Percentiles rank a stretch among this genome's conserved stretches.
phyloP scores from a whole-genome alignment of 306 rosid genomes.

The Oxytropis ochrocephala region DNA sequence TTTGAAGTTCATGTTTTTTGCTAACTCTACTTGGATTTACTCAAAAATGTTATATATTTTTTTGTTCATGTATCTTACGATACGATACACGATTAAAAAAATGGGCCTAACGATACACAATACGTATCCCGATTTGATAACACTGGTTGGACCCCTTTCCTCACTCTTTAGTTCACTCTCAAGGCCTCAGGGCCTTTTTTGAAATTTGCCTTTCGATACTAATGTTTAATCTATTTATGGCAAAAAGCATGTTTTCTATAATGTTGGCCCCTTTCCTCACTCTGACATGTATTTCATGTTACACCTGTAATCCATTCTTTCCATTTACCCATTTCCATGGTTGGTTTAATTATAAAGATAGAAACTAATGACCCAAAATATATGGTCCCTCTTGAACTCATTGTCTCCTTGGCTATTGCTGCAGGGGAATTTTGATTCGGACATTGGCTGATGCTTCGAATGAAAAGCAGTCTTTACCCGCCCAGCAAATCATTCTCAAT shows the following conservation, averaged over 20 bases:
- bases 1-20: no score
- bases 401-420: slow-evolving; percentile 1
- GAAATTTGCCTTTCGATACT: background rate
- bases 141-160: background rate
- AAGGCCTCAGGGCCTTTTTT: background rate
- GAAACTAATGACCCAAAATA: background rate
- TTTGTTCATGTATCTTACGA: no score
- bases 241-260: background rate
- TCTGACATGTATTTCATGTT: background rate
- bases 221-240: background rate
- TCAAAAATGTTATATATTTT: no score
- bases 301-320: background rate
- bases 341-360: background rate
- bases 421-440: slow-evolving; percentile 79
- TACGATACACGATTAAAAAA: no score
- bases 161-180: background rate
- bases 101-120: no score
- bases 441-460: slow-evolving; percentile 84
- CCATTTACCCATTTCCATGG: background rate
- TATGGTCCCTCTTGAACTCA: slow-evolving; percentile 8
- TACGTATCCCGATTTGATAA: no score
- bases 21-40: no score
- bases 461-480: slow-evolving; percentile 57
- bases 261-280: no score
- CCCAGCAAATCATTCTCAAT: slow-evolving; percentile 69